Conservation (phyloP, 2,329 filamentous ascomycete genomes). For the Chrysosphaeria jannelii region DNA sequence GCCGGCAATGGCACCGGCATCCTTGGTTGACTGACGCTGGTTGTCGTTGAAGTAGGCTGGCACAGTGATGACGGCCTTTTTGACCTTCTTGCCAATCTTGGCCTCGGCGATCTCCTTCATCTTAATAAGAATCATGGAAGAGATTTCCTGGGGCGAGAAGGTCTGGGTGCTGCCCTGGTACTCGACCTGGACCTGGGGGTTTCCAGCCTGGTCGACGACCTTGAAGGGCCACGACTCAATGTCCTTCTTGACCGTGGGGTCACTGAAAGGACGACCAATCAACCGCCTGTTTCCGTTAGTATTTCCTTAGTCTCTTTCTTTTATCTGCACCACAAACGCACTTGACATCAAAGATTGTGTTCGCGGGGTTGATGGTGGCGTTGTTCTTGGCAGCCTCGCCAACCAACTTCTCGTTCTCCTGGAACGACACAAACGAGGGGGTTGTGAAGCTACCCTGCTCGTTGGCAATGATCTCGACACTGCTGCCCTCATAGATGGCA, state of each 20-base stretch:
- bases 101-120: constrained; percentile 98
- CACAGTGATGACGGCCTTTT: constrained; percentile 97
- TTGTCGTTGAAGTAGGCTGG: constrained; percentile 99
- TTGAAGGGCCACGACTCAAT: constrained; percentile 98
- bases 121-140: constrained; percentile 95
- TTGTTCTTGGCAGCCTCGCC: constrained; percentile 99
- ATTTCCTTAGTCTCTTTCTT: background rate
- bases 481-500: constrained; percentile 95
- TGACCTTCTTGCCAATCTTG: constrained; percentile 96
- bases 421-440: constrained; percentile 97
- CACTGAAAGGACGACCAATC: constrained; percentile 85
- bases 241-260: constrained; percentile 95
- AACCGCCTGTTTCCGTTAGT: constrained; percentile 37
- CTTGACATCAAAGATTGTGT: constrained; percentile 98
- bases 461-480: constrained; percentile 99
- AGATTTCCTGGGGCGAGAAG: constrained; percentile 97
- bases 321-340: background rate
- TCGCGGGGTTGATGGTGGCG: constrained; percentile 94
- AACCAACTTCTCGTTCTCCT: constrained; percentile 92
- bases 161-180: constrained; percentile 86
- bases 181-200: constrained; percentile 79
- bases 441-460: constrained; percentile 99
- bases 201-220: constrained; percentile 67
- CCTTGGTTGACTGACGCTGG: constrained; percentile 98
- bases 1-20: constrained; percentile 88